Evolutionary conservation across 164 flowering plant genomes (phyloP).

Genomic region (Vitis rupestris): DNA sequence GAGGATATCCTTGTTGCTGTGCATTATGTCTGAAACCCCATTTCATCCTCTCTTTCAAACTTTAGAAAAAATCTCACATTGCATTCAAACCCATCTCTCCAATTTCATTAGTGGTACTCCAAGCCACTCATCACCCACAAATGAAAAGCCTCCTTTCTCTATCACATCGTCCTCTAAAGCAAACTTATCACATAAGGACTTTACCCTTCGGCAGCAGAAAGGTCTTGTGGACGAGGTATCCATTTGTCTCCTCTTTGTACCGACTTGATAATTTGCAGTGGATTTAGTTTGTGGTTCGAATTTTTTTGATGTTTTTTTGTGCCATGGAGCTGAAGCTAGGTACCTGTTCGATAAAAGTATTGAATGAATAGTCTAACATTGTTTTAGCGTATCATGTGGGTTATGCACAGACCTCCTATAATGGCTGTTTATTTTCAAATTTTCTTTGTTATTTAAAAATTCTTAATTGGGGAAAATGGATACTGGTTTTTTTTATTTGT

Average conservation of each 20-base stretch:
- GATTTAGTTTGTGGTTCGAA: neutral
- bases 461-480: too few species aligned
- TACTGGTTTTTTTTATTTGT: too few species aligned
- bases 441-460: too few species aligned
- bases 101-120: constrained; percentile 23
- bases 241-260: neutral
- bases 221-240: constrained; percentile 19
- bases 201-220: constrained; percentile 8
- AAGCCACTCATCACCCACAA: constrained; percentile 7
- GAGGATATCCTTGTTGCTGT: neutral
- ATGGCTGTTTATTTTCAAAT: neutral
- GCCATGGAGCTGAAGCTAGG: constrained; percentile 1
- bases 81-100: constrained; percentile 55
- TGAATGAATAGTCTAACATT: constrained; percentile 6
- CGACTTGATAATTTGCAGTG: neutral
- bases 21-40: constrained; percentile 49
- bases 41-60: constrained; percentile 38
- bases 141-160: constrained; percentile 20
- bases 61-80: constrained; percentile 37
- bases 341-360: constrained; percentile 36
- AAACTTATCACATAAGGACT: neutral
- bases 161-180: constrained; percentile 23
- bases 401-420: neutral
- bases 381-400: neutral
- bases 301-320: neutral